Evolutionary conservation across 2,329 filamentous ascomycete species (phyloP).

Genomic region (Blastomyces parvus): DNA sequence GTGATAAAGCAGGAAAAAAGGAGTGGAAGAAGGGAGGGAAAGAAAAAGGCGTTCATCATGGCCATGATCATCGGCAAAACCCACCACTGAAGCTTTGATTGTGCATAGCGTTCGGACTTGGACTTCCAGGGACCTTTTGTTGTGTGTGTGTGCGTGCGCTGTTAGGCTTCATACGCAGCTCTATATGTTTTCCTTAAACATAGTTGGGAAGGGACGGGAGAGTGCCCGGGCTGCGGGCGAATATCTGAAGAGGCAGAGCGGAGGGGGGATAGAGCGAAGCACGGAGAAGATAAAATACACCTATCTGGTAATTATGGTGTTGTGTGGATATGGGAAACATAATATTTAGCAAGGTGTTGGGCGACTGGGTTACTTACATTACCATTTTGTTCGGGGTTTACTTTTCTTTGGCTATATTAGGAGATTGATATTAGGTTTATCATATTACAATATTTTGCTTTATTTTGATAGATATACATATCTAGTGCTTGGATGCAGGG

Average conservation of each 20-base stretch:
- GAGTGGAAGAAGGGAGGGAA: not conserved
- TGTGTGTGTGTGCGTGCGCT: not conserved
- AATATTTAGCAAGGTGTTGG: constrained; percentile 4
- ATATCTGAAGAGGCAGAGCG: not conserved
- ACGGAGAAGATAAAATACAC: not conserved
- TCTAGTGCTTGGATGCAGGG: not conserved
- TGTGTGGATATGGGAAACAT: constrained; percentile 4
- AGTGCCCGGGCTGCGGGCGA: not conserved
- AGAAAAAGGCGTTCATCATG: not conserved
- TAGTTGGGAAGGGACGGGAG: not conserved
- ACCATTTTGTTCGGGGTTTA: not conserved
- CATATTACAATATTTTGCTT: not conserved
- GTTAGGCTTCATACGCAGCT: not conserved
- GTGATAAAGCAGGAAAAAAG: not conserved
- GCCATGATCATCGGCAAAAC: not conserved
- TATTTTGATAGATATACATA: not conserved
- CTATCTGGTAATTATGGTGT: not conserved
- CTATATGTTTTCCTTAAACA: not conserved
- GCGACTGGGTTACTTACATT: not conserved
- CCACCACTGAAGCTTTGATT: not conserved
- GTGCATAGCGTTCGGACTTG: not conserved
- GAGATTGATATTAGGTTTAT: not conserved
- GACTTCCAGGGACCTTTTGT: not conserved
- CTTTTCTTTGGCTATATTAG: not conserved
- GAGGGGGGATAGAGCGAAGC: too few relatives aligned